Percentiles rank a stretch among this genome's conserved stretches.
phyloP scores from a whole-genome alignment of 768 basidiomycete genomes.

The Botryobasidium botryosum region DNA sequence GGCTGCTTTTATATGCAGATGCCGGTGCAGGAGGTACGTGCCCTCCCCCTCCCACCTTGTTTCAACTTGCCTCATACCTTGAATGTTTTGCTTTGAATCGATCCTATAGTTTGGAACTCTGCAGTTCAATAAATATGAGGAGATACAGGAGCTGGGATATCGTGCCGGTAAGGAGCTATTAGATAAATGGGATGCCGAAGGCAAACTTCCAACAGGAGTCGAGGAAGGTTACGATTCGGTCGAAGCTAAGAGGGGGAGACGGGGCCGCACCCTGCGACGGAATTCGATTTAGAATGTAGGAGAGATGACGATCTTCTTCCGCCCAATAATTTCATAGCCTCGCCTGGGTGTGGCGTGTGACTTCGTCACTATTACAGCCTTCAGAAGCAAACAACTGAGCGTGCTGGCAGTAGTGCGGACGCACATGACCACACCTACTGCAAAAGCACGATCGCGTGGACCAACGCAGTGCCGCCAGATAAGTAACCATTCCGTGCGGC shows the following conservation, averaged over 20 bases:
- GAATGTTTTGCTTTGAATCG: constrained; percentile 3
- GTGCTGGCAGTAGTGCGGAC: too few relatives aligned
- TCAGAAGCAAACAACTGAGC: too few relatives aligned
- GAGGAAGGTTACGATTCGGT: constrained; percentile 32
- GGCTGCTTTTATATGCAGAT: constrained; percentile 86
- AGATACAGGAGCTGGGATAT: constrained; percentile 74
- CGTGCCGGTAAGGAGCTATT: constrained; percentile 52
- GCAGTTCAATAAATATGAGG: constrained; percentile 77
- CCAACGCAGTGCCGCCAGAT: too few relatives aligned
- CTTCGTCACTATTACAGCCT: too few relatives aligned
- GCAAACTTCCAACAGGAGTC: constrained; percentile 56
- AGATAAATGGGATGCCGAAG: constrained; percentile 66
- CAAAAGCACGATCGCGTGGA: too few relatives aligned
- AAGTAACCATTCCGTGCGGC: too few relatives aligned
- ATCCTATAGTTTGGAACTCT: constrained; percentile 65
- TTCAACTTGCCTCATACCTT: neutral
- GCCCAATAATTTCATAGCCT: too few relatives aligned
- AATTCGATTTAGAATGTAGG: constrained; percentile 58
- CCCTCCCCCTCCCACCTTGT: neutral
- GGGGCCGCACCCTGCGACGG: constrained; percentile 59
- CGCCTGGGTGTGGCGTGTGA: too few relatives aligned
- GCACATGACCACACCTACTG: too few relatives aligned
- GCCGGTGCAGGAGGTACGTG: constrained; percentile 77
- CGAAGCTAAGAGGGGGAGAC: constrained; percentile 36
- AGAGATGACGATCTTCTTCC: too few relatives aligned